Percentiles rank a stretch among this genome's conserved stretches.
Conservation (phyloP, 768 basidiomycete species). For the Termitomyces heimii region DNA sequence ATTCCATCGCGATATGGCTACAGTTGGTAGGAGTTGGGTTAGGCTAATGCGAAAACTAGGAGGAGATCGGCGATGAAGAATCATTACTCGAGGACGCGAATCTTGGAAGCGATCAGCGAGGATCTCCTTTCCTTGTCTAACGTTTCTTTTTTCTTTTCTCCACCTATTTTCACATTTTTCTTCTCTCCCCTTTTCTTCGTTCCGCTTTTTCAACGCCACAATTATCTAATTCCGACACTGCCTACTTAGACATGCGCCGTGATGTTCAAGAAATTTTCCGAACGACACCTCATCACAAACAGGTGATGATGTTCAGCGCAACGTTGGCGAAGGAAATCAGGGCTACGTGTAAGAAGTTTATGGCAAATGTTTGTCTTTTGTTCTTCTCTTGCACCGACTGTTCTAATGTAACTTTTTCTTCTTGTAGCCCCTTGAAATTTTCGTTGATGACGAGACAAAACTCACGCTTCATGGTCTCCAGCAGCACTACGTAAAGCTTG, state of each 20-base stretch:
- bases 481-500: conserved; percentile 97
- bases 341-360: conserved; percentile 98
- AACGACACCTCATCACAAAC: conserved; percentile 97
- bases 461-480: conserved; percentile 96
- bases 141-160: conserved; percentile 16
- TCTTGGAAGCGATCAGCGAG: conserved; percentile 30
- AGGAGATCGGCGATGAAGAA: conserved; percentile 22
- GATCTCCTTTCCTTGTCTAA: conserved; percentile 19
- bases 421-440: conserved; percentile 92
- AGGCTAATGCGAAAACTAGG: conserved; percentile 28
- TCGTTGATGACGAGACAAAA: conserved; percentile 99
- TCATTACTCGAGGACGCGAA: conserved; percentile 25
- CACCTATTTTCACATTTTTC: conserved; percentile 27
- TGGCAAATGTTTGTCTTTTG: conserved; percentile 79
- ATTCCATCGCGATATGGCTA: conserved; percentile 30
- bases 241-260: conserved; percentile 97
- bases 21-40: conserved; percentile 32
- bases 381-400: not conserved
- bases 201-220: conserved; percentile 43
- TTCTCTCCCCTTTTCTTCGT: conserved; percentile 41
- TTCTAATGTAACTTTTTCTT: not conserved
- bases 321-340: conserved; percentile 97
- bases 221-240: conserved; percentile 63
- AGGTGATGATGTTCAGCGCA: conserved; percentile 99
- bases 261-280: conserved; percentile 99